Percentiles rank a stretch among this genome's conserved stretches.
phyloP scores from a whole-genome alignment of 208 protist genomes.

The Wallacemonas sp. region DNA sequence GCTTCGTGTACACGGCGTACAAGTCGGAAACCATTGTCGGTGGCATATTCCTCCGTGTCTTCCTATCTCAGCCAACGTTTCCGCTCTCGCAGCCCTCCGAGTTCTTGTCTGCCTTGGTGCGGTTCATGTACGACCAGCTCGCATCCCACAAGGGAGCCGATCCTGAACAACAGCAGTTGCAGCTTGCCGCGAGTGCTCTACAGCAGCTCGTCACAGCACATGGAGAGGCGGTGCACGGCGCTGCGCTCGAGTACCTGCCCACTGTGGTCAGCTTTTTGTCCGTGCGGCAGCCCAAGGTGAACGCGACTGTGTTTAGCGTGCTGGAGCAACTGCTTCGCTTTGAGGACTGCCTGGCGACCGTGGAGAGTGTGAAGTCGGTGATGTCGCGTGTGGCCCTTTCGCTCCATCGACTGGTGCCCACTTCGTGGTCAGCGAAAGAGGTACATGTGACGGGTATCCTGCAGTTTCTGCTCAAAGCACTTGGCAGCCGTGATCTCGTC shows the following conservation, averaged over 20 bases:
- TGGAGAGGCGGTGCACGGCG: constrained; percentile 4
- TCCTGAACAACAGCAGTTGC: background rate
- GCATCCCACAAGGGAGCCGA: constrained; percentile 4
- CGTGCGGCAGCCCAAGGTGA: constrained; percentile 24
- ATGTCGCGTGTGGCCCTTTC: constrained; percentile 22
- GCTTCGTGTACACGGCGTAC: constrained; percentile 72
- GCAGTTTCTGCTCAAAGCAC: constrained; percentile 34
- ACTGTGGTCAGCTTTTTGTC: constrained; percentile 36
- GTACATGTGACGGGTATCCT: constrained; percentile 23
- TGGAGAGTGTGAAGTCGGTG: constrained; percentile 24
- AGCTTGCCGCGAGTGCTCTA: constrained; percentile 30
- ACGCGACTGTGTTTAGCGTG: constrained; percentile 20
- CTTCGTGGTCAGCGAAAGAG: constrained; percentile 19
- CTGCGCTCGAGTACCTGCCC: constrained; percentile 15
- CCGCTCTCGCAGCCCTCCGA: constrained; percentile 64
- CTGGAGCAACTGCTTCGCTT: constrained; percentile 40
- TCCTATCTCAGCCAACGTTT: constrained; percentile 81
- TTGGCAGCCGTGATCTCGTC: constrained; percentile 50
- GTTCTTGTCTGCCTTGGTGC: constrained; percentile 59
- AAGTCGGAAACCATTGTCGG: constrained; percentile 81
- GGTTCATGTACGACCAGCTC: constrained; percentile 38
- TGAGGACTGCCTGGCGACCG: constrained; percentile 23
- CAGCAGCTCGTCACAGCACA: constrained; percentile 38
- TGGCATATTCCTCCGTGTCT: constrained; percentile 89
- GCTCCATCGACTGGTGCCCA: constrained; percentile 10